Evolutionary conservation across 192 early-diverging fungal genomes (phyloP).

Genomic region (Podochytrium sp.): DNA sequence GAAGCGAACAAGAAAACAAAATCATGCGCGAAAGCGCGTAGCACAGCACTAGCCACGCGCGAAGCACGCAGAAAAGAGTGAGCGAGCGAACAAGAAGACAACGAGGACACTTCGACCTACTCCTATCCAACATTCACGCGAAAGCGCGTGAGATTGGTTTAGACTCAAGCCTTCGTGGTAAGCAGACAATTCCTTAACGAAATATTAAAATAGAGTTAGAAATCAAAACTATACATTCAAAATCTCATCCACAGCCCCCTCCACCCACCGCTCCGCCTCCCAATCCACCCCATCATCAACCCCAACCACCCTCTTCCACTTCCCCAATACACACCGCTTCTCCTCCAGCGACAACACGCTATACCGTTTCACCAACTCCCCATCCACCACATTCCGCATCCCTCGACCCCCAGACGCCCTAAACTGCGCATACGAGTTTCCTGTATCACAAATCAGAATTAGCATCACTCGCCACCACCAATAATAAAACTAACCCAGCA

Average conservation of each 20-base stretch:
- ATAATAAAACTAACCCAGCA: not conserved
- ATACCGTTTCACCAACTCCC: not conserved
- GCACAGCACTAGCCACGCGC: too few relatives aligned
- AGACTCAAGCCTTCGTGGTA: not conserved
- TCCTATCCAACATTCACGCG: not conserved
- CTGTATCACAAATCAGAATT: not conserved
- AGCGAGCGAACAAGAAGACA: not conserved
- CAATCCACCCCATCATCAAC: not conserved
- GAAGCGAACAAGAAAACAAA: too few relatives aligned
- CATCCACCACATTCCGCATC: slow-evolving; percentile 1
- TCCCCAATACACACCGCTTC: not conserved
- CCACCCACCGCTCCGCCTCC: not conserved
- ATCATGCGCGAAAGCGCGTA: too few relatives aligned
- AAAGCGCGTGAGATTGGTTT: not conserved
- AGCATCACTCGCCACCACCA: not conserved
- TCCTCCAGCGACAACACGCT: not conserved
- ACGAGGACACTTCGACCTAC: not conserved
- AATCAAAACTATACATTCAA: not conserved
- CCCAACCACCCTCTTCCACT: not conserved
- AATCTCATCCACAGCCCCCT: not conserved
- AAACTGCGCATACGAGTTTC: not conserved
- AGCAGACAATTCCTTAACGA: not conserved
- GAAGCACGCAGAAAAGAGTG: not conserved
- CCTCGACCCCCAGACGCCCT: not conserved
- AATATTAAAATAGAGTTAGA: not conserved